Conservation (phyloP, 2,329 filamentous ascomycete species). For the Sporothrix humicola region DNA sequence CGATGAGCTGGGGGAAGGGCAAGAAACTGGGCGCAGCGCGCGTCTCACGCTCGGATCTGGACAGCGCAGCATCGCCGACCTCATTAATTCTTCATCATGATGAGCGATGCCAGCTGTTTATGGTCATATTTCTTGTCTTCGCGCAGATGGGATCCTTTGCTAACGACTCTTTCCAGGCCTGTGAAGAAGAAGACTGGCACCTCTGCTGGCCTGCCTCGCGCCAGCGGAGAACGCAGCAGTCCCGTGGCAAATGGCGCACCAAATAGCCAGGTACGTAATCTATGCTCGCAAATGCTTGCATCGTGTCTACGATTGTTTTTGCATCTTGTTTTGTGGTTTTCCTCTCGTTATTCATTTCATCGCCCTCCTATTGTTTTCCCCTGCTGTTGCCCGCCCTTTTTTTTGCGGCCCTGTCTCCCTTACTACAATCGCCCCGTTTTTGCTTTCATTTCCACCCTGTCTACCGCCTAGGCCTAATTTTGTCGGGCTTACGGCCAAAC, state of each 20-base stretch:
- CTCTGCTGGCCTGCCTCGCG: conserved; percentile 70
- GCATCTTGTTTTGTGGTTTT: conserved; percentile 33
- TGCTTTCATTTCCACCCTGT: conserved; percentile 27
- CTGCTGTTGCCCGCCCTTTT: conserved; percentile 1
- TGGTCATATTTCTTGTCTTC: neutral
- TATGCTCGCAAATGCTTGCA: neutral
- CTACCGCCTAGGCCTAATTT: conserved; percentile 29
- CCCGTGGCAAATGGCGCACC: conserved; percentile 62
- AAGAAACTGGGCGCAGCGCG: neutral
- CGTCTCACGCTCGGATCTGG: neutral
- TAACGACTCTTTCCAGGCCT: conserved; percentile 58
- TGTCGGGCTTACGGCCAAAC: conserved; percentile 35
- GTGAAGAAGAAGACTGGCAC: conserved; percentile 76
- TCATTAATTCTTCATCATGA: neutral
- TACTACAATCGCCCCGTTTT: neutral
- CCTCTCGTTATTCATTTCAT: neutral
- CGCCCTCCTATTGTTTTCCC: conserved; percentile 7
- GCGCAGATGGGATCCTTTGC: conserved; percentile 17
- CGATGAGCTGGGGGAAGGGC: neutral
- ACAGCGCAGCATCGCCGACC: neutral
- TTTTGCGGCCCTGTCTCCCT: no score
- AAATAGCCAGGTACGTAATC: conserved; percentile 59
- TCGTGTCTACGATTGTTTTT: conserved; percentile 16
- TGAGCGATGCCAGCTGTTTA: neutral
- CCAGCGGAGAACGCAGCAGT: conserved; percentile 67